Evolutionary conservation across 768 basidiomycete genomes (phyloP), one percentile per base, ranked within the genome.

Genomic region (Auricularia sp.): DNA sequence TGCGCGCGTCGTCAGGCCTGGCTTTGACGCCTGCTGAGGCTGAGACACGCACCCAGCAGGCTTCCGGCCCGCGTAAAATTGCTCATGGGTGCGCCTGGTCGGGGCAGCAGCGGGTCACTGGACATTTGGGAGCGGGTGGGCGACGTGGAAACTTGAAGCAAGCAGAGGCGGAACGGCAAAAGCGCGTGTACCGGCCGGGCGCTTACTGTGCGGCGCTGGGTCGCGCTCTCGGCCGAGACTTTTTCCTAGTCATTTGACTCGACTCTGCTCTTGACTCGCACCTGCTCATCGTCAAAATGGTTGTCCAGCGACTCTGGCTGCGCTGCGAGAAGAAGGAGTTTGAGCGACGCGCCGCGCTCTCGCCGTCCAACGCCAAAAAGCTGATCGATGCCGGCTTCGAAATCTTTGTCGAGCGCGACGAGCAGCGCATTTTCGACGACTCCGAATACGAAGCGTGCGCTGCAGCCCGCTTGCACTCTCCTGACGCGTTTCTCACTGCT

Each of bases 311-410:
- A 14, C 82, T 99, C 70, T 99, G 96, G 96, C 84, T 99, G 53
- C 87, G 97, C 69, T 97, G 94, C 79, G 97, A 99, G 80, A 97
- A 87, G 74, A 99, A 98, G 75, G 83, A 86, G 67, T 94, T 95
- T 68, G 97, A 99, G 76, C 86, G 86, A 64, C 91, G 97, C 59
- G 87, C 94, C 35, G 95, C 95, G 7, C 80, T 98, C 67, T 96
- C 94, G 11, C 97, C 97, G 2, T 87, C 90, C 29, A 95, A 91
- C 0, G 86, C 95, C 69, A 92, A 90, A 76, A 83, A 81, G 68
- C 84, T 98, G 66, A 85, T 98, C 73, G 88, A 91, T 70, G 87
- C 87, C 56, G 93, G 94, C 44, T 98, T 98, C 77, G 81, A 88
- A 61, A 88, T 99, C 72, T 82, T 78, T 66, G 95, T 98, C 64